Base-by-base conservation (phyloP, 1,139 yeast species). In the Yamadazyma dendronema region DNA sequence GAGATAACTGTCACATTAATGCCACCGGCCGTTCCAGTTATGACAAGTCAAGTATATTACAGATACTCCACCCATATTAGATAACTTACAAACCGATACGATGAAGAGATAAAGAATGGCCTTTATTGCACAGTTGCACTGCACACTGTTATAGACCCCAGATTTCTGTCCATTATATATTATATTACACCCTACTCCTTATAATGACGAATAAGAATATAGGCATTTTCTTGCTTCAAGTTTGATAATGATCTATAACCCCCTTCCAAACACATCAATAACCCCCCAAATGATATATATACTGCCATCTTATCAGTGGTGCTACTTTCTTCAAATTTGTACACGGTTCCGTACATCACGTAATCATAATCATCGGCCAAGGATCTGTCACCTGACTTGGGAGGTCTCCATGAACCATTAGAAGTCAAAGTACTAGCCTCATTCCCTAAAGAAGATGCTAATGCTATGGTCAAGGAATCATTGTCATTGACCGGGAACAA, bases 291-390 rank as follows among this genome's bases (percentile, higher is more conserved):
- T 5, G 97, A 89, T 45, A 89, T 85, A 60, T 88, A 92, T 19
- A 92, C 96, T 17, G 95, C 82, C 67, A 87, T 84, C 53, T 71
- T 69, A 54, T 79, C 84, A 55, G 80, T 84, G 44, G 79, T 84
- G 31, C 77, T 68, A 47, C 84, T 81, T 65, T 92, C 98, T 60
- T 92, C 97, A 57, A 94, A 92, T 62, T 92, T 89, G 72, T 94
- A 94, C 34, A 94, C 95, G 12, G 97, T 90, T 41, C 99, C 99
- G 61, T 90, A 84, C 97, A 92, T 92, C 51, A 92, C 97, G 54
- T 94, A 94, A 59, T 94, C 98, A 65, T 89, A 92, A 57, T 92
- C 97, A 58, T 92, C 97, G 43, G 97, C 96, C 56, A 92, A 73
- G 2, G 94, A 79, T 53, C 84, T 76, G 50, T 89, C 96, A 41